A percentile compares a stretch with the other conserved stretches of the same genome.
These are phyloP conservation scores for Xylaria sp. DNA, from an alignment of 2,329 filamentous ascomycete genomes.

Conservation along the genomic window DNA sequence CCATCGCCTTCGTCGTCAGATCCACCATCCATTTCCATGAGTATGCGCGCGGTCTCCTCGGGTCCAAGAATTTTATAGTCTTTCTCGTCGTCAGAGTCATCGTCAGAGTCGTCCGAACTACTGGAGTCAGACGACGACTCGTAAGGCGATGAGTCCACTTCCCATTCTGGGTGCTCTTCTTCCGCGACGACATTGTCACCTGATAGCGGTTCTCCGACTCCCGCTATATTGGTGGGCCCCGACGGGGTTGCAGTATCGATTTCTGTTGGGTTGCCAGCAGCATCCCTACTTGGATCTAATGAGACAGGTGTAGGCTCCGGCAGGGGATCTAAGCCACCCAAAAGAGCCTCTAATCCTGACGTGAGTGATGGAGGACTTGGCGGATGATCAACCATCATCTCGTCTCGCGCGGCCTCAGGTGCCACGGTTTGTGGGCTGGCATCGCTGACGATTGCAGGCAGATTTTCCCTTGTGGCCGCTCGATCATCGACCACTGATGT, in stretches of 20 bases:
- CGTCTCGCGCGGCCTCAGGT: background rate
- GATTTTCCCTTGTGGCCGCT: background rate
- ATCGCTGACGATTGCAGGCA: background rate
- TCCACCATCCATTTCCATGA: slow-evolving; percentile 82
- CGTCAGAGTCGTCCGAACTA: slow-evolving; percentile 64
- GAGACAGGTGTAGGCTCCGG: slow-evolving; percentile 23
- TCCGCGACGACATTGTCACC: slow-evolving; percentile 7
- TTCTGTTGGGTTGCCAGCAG: background rate
- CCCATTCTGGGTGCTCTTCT: slow-evolving; percentile 74
- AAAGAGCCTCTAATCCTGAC: slow-evolving; percentile 41
- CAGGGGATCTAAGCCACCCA: slow-evolving; percentile 39
- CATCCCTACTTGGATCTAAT: background rate
- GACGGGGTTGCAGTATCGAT: background rate
- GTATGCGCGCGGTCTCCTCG: slow-evolving; percentile 80
- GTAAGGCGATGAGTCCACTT: slow-evolving; percentile 77
- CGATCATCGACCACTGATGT: slow-evolving; percentile 2
- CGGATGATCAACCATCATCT: slow-evolving; percentile 31
- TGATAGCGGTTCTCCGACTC: background rate
- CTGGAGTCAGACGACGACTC: slow-evolving; percentile 68
- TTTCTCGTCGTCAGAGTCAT: slow-evolving; percentile 57
- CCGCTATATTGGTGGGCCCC: background rate
- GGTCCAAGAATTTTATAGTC: slow-evolving; percentile 73
- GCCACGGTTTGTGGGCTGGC: background rate
- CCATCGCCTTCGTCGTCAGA: slow-evolving; percentile 77
- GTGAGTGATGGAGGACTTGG: slow-evolving; percentile 43